Conservation (phyloP, 2,329 filamentous ascomycete genomes). For the Alternaria viburni region DNA sequence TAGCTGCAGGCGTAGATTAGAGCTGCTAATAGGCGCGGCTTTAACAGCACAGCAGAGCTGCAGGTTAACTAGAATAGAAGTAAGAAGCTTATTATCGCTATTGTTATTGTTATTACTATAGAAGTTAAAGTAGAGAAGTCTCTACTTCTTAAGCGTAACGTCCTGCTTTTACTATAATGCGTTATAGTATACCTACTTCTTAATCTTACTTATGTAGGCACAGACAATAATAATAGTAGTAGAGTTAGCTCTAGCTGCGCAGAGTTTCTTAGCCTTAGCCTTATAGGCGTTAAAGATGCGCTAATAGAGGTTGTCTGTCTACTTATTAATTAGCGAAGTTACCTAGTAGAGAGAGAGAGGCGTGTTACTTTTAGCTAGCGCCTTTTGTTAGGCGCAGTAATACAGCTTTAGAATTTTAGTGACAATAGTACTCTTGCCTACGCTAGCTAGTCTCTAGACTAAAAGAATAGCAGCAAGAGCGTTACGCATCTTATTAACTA, state of each 20-base stretch:
- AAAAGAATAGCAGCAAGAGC: neutral
- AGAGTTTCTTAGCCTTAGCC: neutral
- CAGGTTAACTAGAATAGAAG: neutral
- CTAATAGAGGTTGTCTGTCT: neutral
- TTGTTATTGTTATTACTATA: neutral
- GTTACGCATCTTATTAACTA: neutral
- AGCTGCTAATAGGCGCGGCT: neutral
- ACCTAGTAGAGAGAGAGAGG: no score
- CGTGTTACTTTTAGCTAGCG: no score
- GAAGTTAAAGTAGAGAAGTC: neutral
- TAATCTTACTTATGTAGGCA: neutral
- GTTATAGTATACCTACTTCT: neutral
- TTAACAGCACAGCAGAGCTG: neutral
- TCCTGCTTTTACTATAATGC: neutral
- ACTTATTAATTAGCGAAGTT: neutral
- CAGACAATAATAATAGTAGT: neutral
- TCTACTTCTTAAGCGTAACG: neutral
- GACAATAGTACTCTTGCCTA: neutral
- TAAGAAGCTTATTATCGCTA: neutral
- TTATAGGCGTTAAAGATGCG: neutral
- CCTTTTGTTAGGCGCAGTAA: neutral
- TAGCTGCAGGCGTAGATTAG: neutral
- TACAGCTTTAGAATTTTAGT: neutral
- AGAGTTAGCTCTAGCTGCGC: neutral
- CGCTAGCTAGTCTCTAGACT: neutral